Percentiles rank a stretch among this genome's conserved stretches.
phyloP scores from a whole-genome alignment of 148 eudicot genomes.

The Fagopyrum esculentum region DNA sequence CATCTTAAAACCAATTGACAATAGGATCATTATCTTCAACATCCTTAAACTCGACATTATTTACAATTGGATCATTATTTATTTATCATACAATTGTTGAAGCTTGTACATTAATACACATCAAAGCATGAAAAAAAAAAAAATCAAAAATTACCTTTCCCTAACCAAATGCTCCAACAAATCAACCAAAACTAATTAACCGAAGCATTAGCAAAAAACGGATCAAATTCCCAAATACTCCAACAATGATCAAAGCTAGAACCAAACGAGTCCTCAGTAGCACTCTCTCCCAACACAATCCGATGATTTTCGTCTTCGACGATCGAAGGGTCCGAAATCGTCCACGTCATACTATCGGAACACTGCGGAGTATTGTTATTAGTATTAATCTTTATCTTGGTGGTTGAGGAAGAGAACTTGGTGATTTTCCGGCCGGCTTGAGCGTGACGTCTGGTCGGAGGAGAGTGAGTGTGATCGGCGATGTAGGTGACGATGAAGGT shows the following conservation, averaged over 20 bases:
- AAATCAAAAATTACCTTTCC: background rate
- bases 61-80: background rate
- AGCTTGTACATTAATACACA: background rate
- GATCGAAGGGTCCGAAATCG: background rate
- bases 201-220: background rate
- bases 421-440: slow-evolving; percentile 51
- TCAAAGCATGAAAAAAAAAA: background rate
- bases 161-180: background rate
- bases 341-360: background rate
- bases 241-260: background rate
- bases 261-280: background rate
- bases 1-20: no score
- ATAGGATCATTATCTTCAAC: no score
- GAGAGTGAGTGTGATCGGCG: slow-evolving; percentile 61
- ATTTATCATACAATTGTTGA: background rate
- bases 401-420: slow-evolving; percentile 4
- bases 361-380: background rate
- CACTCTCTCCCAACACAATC: background rate
- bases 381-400: background rate
- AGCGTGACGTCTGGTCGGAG: slow-evolving; percentile 65
- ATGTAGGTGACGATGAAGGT: slow-evolving; percentile 55
- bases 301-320: background rate
- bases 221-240: slow-evolving; percentile 3
- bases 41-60: background rate
- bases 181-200: background rate